phyloP scores from a whole-genome alignment of 2,329 filamentous ascomycete species.

The Monosporascus sp. region DNA sequence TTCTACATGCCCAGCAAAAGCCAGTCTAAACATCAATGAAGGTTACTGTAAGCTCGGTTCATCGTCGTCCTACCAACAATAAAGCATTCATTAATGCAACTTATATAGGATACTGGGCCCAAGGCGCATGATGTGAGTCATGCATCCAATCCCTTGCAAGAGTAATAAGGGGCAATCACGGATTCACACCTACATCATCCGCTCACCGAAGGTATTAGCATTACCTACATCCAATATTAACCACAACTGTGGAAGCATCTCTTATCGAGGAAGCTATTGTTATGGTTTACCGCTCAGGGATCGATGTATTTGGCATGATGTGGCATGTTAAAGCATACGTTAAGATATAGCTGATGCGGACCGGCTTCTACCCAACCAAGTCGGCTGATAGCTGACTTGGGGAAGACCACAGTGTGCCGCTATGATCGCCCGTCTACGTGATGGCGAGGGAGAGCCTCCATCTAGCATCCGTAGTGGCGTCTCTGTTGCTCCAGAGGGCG shows the following conservation, averaged over 20 bases:
- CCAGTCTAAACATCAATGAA: neutral
- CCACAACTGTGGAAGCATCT: neutral
- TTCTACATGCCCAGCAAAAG: neutral
- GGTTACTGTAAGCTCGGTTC: constrained; percentile 6
- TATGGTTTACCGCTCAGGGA: too few relatives aligned
- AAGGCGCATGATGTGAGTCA: neutral
- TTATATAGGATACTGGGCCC: neutral
- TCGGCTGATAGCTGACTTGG: too few relatives aligned
- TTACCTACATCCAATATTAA: neutral
- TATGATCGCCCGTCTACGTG: too few relatives aligned
- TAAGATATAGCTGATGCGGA: too few relatives aligned
- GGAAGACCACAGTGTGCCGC: too few relatives aligned
- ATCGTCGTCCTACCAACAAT: constrained; percentile 15
- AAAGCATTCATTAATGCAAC: constrained; percentile 8
- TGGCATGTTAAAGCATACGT: too few relatives aligned
- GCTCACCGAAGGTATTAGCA: neutral
- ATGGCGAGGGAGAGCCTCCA: too few relatives aligned
- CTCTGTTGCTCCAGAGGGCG: too few relatives aligned
- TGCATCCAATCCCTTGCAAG: neutral
- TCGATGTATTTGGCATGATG: too few relatives aligned
- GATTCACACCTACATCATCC: neutral
- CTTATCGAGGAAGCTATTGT: neutral
- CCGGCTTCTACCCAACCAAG: too few relatives aligned
- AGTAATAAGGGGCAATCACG: neutral
- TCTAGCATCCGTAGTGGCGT: too few relatives aligned